Evolutionary conservation across 2,329 filamentous ascomycete genomes (phyloP).

Genomic region (Ceratocystis eucalypticola): DNA sequence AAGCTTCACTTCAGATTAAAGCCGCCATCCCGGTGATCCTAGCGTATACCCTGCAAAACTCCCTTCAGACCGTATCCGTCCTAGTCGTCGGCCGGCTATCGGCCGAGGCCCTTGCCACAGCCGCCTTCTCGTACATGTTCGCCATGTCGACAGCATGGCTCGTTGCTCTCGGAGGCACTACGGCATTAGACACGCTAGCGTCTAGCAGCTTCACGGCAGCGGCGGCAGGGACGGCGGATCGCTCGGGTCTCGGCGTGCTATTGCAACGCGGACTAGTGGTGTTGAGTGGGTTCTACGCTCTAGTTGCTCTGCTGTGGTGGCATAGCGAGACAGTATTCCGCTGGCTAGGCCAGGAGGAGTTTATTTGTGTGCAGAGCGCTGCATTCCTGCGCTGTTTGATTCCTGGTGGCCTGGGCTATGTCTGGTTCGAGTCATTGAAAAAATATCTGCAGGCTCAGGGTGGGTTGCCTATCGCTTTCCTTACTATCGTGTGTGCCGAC

Average conservation of each 20-base stretch:
- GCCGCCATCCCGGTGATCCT: slow-evolving; percentile 66
- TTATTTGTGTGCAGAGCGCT: slow-evolving; percentile 60
- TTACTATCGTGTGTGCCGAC: background rate
- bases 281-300: slow-evolving; percentile 56
- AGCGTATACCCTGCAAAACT: slow-evolving; percentile 76
- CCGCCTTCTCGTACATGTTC: slow-evolving; percentile 88
- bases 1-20: slow-evolving; percentile 55
- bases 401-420: slow-evolving; percentile 71
- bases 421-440: slow-evolving; percentile 79
- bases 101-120: slow-evolving; percentile 64
- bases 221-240: slow-evolving; percentile 62
- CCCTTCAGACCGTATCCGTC: slow-evolving; percentile 68
- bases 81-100: slow-evolving; percentile 68
- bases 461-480: slow-evolving; percentile 30
- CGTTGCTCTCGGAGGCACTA: slow-evolving; percentile 72
- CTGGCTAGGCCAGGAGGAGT: slow-evolving; percentile 61
- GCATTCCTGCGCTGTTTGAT: slow-evolving; percentile 60
- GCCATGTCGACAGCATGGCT: slow-evolving; percentile 82
- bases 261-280: slow-evolving; percentile 65
- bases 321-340: slow-evolving; percentile 63
- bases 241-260: slow-evolving; percentile 63
- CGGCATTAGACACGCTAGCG: slow-evolving; percentile 71
- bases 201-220: slow-evolving; percentile 73
- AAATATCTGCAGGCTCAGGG: slow-evolving; percentile 82
- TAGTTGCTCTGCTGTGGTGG: slow-evolving; percentile 60